Base-by-base conservation (phyloP, 2,329 filamentous ascomycete species). In the Neodidymelliopsis sp. region DNA sequence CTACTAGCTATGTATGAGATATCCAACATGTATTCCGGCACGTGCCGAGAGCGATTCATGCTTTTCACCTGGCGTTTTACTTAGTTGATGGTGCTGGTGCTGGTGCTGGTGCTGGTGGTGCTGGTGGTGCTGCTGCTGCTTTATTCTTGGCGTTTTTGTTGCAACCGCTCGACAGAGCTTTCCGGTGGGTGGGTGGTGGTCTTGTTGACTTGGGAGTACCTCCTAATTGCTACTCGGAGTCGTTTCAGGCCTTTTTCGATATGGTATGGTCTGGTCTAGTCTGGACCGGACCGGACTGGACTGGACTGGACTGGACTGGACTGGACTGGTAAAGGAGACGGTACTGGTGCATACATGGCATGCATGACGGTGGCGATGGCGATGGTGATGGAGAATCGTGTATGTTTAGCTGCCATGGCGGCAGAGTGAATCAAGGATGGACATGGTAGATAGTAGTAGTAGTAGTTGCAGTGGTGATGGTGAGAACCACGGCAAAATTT, bases 1-100 rank as follows among this genome's bases (percentile, higher is more conserved):
- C 41, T 27, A 22, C 41, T 27, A 22, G 19, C 13, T 42, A 16
- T 50, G 47, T 50, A 50, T 16, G 40, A 45, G 47, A 50, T 45
- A 40, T 39, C 19, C 40, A 20, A 41, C 15, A 37, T 25, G 7
- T 36, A 40, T 45, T 18, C 13, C 5, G 16, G 29, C 29, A n/a
- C n/a, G n/a, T 45, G 12, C 15, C 8, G 30, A 29, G 7, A 39
- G 40, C 36, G 36, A 22, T 23, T 42, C n/a, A n/a, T n/a, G n/a
- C n/a, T n/a, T 11, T 25, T 48, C 37, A 24, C 29, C 18, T 40
- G 44, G 44, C 44, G 44, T 48, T n/a, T 41, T 16, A 11, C 18
- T 29, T n/a, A n/a, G n/a, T n/a, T n/a, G n/a, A n/a, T n/a, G n/a
- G n/a, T n/a, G n/a, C n/a, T n/a, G n/a, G n/a, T n/a, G n/a, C n/a